These are phyloP conservation scores for Rhodotorula mucilaginosa DNA, from an alignment of 1,284 basidiomycete species.

Conservation along the genomic window DNA sequence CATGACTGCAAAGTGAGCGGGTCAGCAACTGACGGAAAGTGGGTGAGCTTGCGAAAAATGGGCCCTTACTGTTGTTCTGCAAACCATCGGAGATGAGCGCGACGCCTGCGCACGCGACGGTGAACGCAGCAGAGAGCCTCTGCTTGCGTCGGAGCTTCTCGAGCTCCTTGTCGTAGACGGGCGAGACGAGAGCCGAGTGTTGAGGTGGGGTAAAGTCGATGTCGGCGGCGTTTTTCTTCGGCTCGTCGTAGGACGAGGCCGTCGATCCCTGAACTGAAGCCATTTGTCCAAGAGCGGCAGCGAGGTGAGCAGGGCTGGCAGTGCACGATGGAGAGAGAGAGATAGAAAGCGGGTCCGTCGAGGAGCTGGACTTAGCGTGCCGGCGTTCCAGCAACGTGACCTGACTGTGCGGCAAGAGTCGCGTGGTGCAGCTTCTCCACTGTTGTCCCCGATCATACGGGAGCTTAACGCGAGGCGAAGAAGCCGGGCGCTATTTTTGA, in stretches of 20 bases:
- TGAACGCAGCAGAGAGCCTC: constrained; percentile 59
- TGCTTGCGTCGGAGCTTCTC: constrained; percentile 48
- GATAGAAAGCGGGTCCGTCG: no score
- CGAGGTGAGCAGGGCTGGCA: no score
- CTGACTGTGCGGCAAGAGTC: no score
- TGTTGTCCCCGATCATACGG: no score
- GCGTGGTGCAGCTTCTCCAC: no score
- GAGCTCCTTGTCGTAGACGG: background rate
- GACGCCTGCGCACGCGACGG: constrained; percentile 63
- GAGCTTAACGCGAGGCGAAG: no score
- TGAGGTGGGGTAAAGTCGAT: background rate
- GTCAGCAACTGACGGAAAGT: background rate
- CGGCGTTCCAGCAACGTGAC: no score
- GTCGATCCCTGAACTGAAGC: background rate
- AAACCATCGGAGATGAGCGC: constrained; percentile 70
- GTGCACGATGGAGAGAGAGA: no score
- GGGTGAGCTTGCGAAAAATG: constrained; percentile 43
- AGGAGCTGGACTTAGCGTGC: no score
- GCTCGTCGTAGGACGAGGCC: constrained; percentile 10
- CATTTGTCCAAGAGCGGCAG: background rate
- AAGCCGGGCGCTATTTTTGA: no score
- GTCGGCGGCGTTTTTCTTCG: background rate
- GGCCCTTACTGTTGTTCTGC: constrained; percentile 64
- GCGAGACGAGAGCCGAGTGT: background rate
- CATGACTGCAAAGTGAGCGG: background rate